Base-by-base conservation (phyloP, 2,329 filamentous ascomycete genomes). In the Ophiobolus disseminans region DNA sequence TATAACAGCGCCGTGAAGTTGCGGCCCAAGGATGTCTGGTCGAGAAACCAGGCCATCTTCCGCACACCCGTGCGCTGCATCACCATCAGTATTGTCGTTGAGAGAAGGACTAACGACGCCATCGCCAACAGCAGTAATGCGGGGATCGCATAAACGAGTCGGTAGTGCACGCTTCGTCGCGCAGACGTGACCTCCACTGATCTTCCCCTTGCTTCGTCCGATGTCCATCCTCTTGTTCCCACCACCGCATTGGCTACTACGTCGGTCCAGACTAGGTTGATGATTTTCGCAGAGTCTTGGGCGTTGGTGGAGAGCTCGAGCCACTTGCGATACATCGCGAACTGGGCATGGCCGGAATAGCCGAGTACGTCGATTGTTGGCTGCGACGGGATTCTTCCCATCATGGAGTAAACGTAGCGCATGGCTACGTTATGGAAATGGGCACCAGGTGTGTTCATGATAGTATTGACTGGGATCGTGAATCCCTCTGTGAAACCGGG, bases 241-340 rank as follows among this genome's bases (percentile, higher is more conserved):
- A 78, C 66, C 0, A 79, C 72, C 1, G 73, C 61, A n/a, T 75
- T 76, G 1, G 77, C 72, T 1, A 72, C 69, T 5, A 76, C 43
- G 46, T 80, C 77, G 0, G 77, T 79, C 72, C 75, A 80, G 4
- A 80, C 67, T 0, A 78, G 60, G 50, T 78, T 75, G 10, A 77
- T 57, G 8, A 79, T 77, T 9, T 62, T 55, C 0, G 66, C 63
- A 1, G 72, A 67, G 0, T 53, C 58, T 0, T 45, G 45, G 0
- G 70, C 48, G 1, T 58, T 62, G 0, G 36, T 23, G 1, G 72
- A 71, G 1, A 76, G 60, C 2, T 70, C 48, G 48, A 75, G 72
- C 77, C 77, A 80, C 36, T 68, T 65, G 4, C 49, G 50, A 40
- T 67, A 78, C 58, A 80, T 67, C 5, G 76, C 73, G 40, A 78